Conservation (phyloP, 139 green algal species). For the Tetradesmus lagerheimii region DNA sequence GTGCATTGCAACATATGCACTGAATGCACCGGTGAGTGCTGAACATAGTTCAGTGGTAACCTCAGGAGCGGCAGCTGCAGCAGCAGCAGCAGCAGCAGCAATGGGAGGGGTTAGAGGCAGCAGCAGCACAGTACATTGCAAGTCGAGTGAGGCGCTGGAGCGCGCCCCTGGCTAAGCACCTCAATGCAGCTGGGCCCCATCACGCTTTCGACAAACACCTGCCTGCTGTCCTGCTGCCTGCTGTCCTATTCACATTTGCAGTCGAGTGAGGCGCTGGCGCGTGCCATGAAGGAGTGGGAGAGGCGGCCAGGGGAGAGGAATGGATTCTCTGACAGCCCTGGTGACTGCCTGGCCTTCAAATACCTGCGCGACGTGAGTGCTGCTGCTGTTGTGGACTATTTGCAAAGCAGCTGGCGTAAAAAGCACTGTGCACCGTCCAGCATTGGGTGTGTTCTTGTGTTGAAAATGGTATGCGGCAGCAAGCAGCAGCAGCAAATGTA, state of each 20-base stretch:
- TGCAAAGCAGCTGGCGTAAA: too few relatives aligned
- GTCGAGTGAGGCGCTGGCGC: constrained; percentile 70
- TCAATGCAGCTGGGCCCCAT: too few relatives aligned
- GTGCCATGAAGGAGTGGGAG: constrained; percentile 86
- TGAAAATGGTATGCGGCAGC: too few relatives aligned
- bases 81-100: not conserved
- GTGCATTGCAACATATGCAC: not conserved
- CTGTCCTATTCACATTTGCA: constrained; percentile 22
- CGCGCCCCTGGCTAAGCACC: too few relatives aligned
- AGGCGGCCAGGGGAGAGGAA: constrained; percentile 62
- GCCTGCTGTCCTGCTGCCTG: not conserved
- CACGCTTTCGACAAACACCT: not conserved
- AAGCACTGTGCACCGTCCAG: too few relatives aligned
- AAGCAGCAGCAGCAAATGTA: too few relatives aligned
- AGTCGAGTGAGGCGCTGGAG: too few relatives aligned
- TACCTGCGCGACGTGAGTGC: constrained; percentile 81
- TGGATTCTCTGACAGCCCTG: constrained; percentile 75
- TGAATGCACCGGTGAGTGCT: too few relatives aligned
- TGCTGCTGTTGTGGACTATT: too few relatives aligned
- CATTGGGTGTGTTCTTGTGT: too few relatives aligned
- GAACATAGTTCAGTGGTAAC: not conserved
- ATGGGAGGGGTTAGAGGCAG: too few relatives aligned
- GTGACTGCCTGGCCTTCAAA: constrained; percentile 89
- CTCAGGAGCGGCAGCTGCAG: not conserved
- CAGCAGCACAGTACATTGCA: too few relatives aligned